A percentile compares a stretch with the other conserved stretches of the same genome.
phyloP scores from a whole-genome alignment of 2,329 filamentous ascomycete genomes.

The Aspergillus sergii region DNA sequence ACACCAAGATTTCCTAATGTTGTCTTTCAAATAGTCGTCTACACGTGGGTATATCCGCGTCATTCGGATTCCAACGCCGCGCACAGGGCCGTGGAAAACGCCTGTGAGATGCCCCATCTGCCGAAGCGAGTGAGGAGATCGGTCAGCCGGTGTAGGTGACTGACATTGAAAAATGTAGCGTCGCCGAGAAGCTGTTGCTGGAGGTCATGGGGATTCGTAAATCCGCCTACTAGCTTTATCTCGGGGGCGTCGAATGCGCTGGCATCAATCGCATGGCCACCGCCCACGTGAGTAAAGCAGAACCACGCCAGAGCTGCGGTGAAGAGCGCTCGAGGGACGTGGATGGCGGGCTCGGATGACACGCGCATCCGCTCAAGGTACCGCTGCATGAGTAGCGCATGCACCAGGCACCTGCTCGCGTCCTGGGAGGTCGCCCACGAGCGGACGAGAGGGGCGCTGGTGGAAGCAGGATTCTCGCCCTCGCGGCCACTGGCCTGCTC shows the following conservation, averaged over 20 bases:
- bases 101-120: constrained; percentile 31
- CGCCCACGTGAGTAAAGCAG: constrained; percentile 21
- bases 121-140: constrained; percentile 29
- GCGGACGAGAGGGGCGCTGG: background rate
- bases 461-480: constrained; percentile 12
- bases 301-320: constrained; percentile 18
- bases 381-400: constrained; percentile 19
- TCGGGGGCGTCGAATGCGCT: constrained; percentile 28
- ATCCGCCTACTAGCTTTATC: constrained; percentile 26
- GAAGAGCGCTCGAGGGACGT: constrained; percentile 22
- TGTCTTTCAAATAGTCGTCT: too few relatives aligned
- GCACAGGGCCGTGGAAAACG: constrained; percentile 27
- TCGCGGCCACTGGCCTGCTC: constrained; percentile 32
- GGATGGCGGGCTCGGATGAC: constrained; percentile 22
- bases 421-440: constrained; percentile 15
- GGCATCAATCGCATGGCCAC: constrained; percentile 11
- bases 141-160: constrained; percentile 24
- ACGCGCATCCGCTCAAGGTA: constrained; percentile 22
- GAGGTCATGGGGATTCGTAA: constrained; percentile 1
- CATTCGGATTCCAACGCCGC: background rate
- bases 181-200: too few relatives aligned
- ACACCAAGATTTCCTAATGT: too few relatives aligned
- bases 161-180: too few relatives aligned
- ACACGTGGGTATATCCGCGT: too few relatives aligned
- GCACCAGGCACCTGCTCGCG: constrained; percentile 21